A percentile compares a stretch with the other conserved stretches of the same genome.
Evolutionary conservation across 345 rosid species (phyloP).

Genomic region (Streptanthus diversifolius): DNA sequence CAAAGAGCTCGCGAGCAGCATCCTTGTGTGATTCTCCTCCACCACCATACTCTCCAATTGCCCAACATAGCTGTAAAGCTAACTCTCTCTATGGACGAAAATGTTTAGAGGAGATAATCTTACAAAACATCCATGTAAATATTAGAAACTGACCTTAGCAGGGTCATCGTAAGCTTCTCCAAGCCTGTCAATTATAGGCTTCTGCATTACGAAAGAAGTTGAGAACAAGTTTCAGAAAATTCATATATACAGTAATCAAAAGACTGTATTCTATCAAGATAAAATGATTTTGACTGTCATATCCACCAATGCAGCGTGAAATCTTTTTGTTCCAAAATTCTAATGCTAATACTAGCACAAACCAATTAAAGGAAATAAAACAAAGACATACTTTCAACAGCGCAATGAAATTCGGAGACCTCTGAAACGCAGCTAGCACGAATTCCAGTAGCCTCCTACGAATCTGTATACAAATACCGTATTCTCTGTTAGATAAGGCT

Average conservation of each 20-base stretch:
- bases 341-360: background rate
- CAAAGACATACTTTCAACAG: constrained; percentile 59
- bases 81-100: constrained; percentile 58
- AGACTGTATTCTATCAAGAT: background rate
- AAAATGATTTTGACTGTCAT: background rate
- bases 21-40: constrained; percentile 85
- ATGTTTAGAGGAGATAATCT: background rate
- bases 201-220: constrained; percentile 48
- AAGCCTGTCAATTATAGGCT: constrained; percentile 86
- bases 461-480: constrained; percentile 44
- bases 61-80: constrained; percentile 96
- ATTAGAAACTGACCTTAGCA: constrained; percentile 60
- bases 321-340: background rate
- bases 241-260: background rate
- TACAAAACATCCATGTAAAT: background rate
- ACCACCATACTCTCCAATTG: constrained; percentile 96
- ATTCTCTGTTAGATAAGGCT: background rate
- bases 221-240: background rate
- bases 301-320: background rate
- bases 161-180: constrained; percentile 94
- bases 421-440: constrained; percentile 84
- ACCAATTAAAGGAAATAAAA: background rate
- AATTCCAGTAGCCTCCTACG: constrained; percentile 79
- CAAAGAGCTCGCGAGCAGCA: constrained; percentile 95
- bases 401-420: constrained; percentile 77